These are phyloP conservation scores for Venturia oleaginea DNA, from an alignment of 2,329 filamentous ascomycete species.

Conservation along the genomic window DNA sequence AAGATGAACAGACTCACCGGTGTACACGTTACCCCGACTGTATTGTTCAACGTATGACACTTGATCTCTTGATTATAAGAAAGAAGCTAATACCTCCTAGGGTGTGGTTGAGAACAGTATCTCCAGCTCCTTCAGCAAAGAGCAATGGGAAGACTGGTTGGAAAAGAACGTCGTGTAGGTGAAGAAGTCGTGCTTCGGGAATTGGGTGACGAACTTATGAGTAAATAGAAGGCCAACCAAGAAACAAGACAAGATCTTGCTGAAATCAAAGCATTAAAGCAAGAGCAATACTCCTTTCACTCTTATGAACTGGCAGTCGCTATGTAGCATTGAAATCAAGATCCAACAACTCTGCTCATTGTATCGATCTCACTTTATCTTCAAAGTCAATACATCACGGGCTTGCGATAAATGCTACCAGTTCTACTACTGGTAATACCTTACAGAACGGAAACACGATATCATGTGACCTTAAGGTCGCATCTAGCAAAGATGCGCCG, in stretches of 20 bases:
- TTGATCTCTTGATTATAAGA: neutral
- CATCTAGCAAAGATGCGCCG: neutral
- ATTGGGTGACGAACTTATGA: neutral
- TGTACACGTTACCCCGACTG: slow-evolving; percentile 85
- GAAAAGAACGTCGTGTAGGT: slow-evolving; percentile 46
- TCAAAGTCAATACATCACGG: neutral
- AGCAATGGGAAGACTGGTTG: slow-evolving; percentile 83
- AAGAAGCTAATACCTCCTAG: slow-evolving; percentile 20
- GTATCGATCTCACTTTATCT: neutral
- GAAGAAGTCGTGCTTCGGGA: neutral
- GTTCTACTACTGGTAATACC: too few relatives aligned
- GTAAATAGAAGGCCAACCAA: neutral
- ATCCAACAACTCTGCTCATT: neutral
- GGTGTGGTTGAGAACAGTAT: slow-evolving; percentile 70
- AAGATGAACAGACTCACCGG: slow-evolving; percentile 60
- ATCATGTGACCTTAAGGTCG: too few relatives aligned
- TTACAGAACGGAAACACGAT: too few relatives aligned
- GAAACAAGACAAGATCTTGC: neutral
- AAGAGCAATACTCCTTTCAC: neutral
- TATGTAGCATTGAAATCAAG: neutral
- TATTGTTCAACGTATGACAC: slow-evolving; percentile 61
- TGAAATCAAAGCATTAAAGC: neutral
- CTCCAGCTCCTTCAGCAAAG: slow-evolving; percentile 65
- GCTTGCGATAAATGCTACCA: too few relatives aligned
- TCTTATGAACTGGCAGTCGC: neutral